Conservation (phyloP, 2,329 filamentous ascomycete species). For the Phaeosphaeria sp. region DNA sequence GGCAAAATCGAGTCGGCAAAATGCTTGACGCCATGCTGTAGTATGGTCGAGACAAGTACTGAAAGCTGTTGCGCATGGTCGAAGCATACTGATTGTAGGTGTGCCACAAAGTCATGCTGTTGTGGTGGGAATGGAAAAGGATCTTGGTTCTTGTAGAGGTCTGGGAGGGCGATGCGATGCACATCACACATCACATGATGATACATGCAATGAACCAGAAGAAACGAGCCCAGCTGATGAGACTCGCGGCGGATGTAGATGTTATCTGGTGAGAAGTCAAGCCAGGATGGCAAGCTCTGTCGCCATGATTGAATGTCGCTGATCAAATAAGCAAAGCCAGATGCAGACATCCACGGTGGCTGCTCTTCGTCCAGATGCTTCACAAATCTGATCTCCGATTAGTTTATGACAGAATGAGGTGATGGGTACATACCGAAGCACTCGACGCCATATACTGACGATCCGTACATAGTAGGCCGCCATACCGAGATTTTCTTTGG, state of each 20-base stretch:
- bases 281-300: conserved; percentile 36
- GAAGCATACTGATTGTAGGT: conserved; percentile 38
- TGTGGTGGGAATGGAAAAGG: conserved; percentile 36
- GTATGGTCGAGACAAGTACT: conserved; percentile 32
- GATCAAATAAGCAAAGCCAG: conserved; percentile 35
- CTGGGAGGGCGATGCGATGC: conserved; percentile 39
- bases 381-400: conserved; percentile 26
- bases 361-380: conserved; percentile 43
- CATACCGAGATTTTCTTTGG: conserved; percentile 41
- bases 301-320: conserved; percentile 37
- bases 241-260: conserved; percentile 45
- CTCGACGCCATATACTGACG: conserved; percentile 41
- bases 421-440: conserved; percentile 27
- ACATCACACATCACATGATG: conserved; percentile 43
- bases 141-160: conserved; percentile 40
- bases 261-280: conserved; percentile 43
- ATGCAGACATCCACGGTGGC: conserved; percentile 36
- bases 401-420: not conserved
- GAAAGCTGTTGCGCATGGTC: conserved; percentile 42
- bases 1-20: conserved; percentile 44
- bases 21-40: conserved; percentile 41
- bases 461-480: conserved; percentile 42
- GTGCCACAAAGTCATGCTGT: conserved; percentile 31
- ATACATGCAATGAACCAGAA: conserved; percentile 45
- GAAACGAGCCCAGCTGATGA: conserved; percentile 39